Evolutionary conservation across 352 stramenopile species (phyloP).

Genomic region (Globisporangium sylvaticum): DNA sequence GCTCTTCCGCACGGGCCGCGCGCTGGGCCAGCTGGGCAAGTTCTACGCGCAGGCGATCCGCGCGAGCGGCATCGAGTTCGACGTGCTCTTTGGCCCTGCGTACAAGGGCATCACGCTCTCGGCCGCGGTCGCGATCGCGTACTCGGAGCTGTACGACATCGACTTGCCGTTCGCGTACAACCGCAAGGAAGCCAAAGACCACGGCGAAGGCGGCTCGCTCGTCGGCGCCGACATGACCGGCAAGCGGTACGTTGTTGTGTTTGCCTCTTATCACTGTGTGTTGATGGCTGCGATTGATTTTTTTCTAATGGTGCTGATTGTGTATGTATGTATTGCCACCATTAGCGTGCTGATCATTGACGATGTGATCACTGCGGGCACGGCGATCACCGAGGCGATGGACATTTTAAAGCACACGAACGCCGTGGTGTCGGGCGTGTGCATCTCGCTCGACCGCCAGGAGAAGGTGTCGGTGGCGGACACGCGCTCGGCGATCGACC

Average conservation of each 20-base stretch:
- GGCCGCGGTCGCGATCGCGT: constrained; percentile 91
- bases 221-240: constrained; percentile 93
- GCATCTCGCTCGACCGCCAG: constrained; percentile 97
- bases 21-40: constrained; percentile 89
- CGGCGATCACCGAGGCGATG: constrained; percentile 95
- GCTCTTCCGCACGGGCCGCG: constrained; percentile 93
- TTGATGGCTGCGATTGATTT: neutral
- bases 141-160: constrained; percentile 88
- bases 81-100: constrained; percentile 98
- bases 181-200: constrained; percentile 99
- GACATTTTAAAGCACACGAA: constrained; percentile 88
- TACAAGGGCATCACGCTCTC: constrained; percentile 99
- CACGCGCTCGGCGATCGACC: constrained; percentile 92
- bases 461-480: constrained; percentile 94
- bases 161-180: constrained; percentile 98
- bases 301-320: neutral
- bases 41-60: constrained; percentile 95
- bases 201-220: constrained; percentile 96
- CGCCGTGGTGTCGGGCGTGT: constrained; percentile 93
- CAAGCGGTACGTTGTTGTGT: constrained; percentile 73
- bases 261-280: neutral
- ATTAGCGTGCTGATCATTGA: constrained; percentile 96
- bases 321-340: constrained; percentile 16
- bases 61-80: constrained; percentile 92
- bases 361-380: constrained; percentile 99